phyloP scores from a whole-genome alignment of 83 land plant genomes.

The Thuja plicata region DNA sequence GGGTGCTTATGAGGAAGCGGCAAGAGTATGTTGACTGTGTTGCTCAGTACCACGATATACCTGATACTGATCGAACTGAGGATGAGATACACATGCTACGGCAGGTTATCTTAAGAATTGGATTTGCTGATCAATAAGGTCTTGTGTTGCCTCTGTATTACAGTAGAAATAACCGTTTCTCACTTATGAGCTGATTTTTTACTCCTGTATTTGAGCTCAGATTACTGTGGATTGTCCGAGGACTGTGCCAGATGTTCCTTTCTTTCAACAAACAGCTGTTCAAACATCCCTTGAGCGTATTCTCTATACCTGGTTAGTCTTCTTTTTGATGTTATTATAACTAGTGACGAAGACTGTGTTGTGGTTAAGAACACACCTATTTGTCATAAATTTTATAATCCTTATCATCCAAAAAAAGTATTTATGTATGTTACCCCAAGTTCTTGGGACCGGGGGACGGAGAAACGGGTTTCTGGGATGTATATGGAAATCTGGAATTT shows the following conservation, averaged over 20 bases:
- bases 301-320: constrained; percentile 80
- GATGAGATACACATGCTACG: constrained; percentile 93
- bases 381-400: background rate
- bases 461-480: no score
- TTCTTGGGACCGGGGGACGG: no score
- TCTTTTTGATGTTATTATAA: background rate
- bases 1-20: constrained; percentile 78
- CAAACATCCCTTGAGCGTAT: constrained; percentile 93
- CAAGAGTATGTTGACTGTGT: constrained; percentile 91
- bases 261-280: constrained; percentile 82
- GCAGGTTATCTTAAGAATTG: constrained; percentile 52
- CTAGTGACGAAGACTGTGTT: background rate
- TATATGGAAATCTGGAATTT: no score
- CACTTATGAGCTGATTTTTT: constrained; percentile 12
- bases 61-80: constrained; percentile 85
- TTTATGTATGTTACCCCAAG: no score
- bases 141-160: background rate
- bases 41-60: constrained; percentile 90
- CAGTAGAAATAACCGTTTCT: background rate
- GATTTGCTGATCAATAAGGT: background rate
- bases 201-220: constrained; percentile 32
- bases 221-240: constrained; percentile 98
- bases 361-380: background rate
- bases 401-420: background rate
- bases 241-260: constrained; percentile 96